phyloP scores from a whole-genome alignment of 2,329 filamentous ascomycete genomes.

The Parastagonospora avenae region DNA sequence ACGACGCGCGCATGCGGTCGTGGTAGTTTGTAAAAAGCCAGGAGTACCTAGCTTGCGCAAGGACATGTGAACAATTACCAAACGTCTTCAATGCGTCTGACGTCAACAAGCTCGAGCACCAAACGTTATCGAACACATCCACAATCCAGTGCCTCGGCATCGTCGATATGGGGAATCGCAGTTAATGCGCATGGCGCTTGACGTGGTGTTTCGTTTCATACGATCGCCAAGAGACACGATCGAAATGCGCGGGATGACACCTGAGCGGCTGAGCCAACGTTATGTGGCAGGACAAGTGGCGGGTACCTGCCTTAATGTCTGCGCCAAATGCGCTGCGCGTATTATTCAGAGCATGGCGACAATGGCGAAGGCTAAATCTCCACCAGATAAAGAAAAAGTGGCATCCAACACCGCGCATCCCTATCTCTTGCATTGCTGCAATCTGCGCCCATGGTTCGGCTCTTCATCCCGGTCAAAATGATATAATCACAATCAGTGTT shows the following conservation, averaged over 20 bases:
- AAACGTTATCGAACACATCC: too few relatives aligned
- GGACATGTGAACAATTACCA: too few relatives aligned
- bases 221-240: background rate
- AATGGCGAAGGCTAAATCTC: too few relatives aligned
- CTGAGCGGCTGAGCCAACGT: background rate
- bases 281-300: conserved; percentile 20
- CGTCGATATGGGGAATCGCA: background rate
- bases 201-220: background rate
- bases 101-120: background rate
- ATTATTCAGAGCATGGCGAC: background rate
- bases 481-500: conserved; percentile 8
- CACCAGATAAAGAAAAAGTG: too few relatives aligned
- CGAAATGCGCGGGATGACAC: background rate
- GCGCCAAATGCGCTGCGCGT: background rate
- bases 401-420: background rate
- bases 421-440: conserved; percentile 5
- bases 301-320: conserved; percentile 5
- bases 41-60: background rate
- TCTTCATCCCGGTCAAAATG: conserved; percentile 6
- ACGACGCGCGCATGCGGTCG: background rate
- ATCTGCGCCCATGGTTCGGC: background rate
- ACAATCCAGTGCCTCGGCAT: too few relatives aligned
- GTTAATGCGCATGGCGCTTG: background rate
- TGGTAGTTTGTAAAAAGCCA: too few relatives aligned
- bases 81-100: background rate